These are phyloP conservation scores for Gynostemma pentaphyllum DNA, from an alignment of 306 rosid species.

Conservation along the genomic window DNA sequence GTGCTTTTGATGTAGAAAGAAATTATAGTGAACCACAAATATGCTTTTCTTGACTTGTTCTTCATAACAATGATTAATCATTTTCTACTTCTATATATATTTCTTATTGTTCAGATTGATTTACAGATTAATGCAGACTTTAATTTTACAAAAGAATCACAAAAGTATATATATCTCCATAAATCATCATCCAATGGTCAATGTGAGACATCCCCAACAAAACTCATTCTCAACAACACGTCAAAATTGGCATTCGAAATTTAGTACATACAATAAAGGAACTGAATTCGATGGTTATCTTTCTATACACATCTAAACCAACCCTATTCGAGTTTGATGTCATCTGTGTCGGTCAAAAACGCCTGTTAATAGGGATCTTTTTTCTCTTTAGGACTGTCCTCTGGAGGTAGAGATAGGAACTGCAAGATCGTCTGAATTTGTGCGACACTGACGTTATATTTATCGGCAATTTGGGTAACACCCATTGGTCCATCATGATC, in stretches of 20 bases:
- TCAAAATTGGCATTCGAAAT: neutral
- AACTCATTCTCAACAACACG: neutral
- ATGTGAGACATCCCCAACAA: no score
- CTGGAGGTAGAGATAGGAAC: conserved; percentile 67
- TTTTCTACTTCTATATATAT: no score
- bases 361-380: conserved; percentile 5
- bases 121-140: no score
- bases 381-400: conserved; percentile 30
- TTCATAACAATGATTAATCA: no score
- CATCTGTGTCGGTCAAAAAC: no score
- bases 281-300: neutral
- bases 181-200: neutral
- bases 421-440: conserved; percentile 52
- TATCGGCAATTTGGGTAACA: conserved; percentile 51
- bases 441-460: conserved; percentile 29
- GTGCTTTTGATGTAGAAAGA: neutral
- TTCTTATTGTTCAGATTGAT: no score
- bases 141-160: no score
- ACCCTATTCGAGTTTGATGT: no score
- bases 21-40: neutral
- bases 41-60: neutral
- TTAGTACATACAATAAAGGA: neutral
- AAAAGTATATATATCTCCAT: no score
- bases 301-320: no score
- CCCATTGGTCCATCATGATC: conserved; percentile 70